A percentile compares a stretch with the other conserved stretches of the same genome.
phyloP scores from a whole-genome alignment of 2,329 filamentous ascomycete genomes.

The Colletotrichum simmondsii region DNA sequence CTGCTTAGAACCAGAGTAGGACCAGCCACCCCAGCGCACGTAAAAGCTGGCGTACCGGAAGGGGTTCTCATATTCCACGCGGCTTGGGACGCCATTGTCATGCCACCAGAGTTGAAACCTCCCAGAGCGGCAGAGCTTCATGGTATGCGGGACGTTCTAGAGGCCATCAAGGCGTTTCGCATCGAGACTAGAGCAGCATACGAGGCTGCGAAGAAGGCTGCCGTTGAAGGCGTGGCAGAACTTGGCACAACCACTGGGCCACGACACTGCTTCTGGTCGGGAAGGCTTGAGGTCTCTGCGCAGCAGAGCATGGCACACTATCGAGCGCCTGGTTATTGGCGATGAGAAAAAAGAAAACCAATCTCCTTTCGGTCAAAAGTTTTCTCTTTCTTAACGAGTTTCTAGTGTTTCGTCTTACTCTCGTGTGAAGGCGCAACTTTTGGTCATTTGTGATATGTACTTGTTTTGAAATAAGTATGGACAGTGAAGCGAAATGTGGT shows the following conservation, averaged over 20 bases:
- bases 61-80: conserved; percentile 58
- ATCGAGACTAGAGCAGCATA: conserved; percentile 44
- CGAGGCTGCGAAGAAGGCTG: conserved; percentile 34
- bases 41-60: conserved; percentile 59
- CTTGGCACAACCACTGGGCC: conserved; percentile 15
- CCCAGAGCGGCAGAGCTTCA: conserved; percentile 45
- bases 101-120: conserved; percentile 43
- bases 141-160: conserved; percentile 56
- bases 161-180: conserved; percentile 53
- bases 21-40: conserved; percentile 60
- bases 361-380: not conserved
- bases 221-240: conserved; percentile 17
- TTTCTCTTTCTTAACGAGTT: not conserved
- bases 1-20: conserved; percentile 50
- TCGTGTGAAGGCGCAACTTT: not conserved
- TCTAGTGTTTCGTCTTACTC: not conserved
- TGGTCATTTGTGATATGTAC: conserved; percentile 30
- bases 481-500: not conserved
- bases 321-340: conserved; percentile 29
- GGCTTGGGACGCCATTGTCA: conserved; percentile 63
- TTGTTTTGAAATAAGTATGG: conserved; percentile 18
- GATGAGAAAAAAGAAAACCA: not conserved
- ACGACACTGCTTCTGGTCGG: conserved; percentile 50
- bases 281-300: conserved; percentile 47
- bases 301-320: conserved; percentile 34